These are phyloP conservation scores for Coemansia sp. DNA, from an alignment of 192 early-diverging fungal genomes.

Conservation along the genomic window DNA sequence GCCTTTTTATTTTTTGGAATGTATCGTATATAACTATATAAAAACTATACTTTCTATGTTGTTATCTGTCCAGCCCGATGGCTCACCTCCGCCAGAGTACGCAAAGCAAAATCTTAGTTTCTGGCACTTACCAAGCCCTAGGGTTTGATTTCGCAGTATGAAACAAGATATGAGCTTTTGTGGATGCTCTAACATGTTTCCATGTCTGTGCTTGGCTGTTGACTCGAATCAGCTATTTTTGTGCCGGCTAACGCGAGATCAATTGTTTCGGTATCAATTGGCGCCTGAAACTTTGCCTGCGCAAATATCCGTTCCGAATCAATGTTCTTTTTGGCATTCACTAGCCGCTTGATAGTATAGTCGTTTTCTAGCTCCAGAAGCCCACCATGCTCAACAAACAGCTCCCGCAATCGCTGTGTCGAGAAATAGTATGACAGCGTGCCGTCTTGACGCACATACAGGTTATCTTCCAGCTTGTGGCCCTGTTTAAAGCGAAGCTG, in stretches of 20 bases:
- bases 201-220: no score
- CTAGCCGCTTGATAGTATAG: slow-evolving; percentile 68
- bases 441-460: slow-evolving; percentile 97
- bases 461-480: slow-evolving; percentile 85
- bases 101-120: no score
- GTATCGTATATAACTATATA: no score
- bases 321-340: slow-evolving; percentile 64
- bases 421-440: slow-evolving; percentile 95
- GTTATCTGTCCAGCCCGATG: no score
- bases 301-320: slow-evolving; percentile 69
- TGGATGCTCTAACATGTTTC: no score
- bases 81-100: no score
- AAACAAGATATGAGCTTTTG: no score
- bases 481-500: slow-evolving; percentile 95
- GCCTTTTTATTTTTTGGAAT: no score
- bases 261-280: slow-evolving; percentile 23
- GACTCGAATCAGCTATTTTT: background rate
- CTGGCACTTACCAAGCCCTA: no score
- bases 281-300: slow-evolving; percentile 73
- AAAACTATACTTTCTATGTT: no score
- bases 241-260: slow-evolving; percentile 18
- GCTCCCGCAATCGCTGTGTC: slow-evolving; percentile 53
- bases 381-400: slow-evolving; percentile 65
- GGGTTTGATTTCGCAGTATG: no score
- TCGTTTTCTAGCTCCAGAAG: slow-evolving; percentile 57